A percentile compares a stretch with the other conserved stretches of the same genome.
These are phyloP conservation scores for Phytophthora capsici DNA, from an alignment of 352 stramenopile genomes.

Conservation along the genomic window DNA sequence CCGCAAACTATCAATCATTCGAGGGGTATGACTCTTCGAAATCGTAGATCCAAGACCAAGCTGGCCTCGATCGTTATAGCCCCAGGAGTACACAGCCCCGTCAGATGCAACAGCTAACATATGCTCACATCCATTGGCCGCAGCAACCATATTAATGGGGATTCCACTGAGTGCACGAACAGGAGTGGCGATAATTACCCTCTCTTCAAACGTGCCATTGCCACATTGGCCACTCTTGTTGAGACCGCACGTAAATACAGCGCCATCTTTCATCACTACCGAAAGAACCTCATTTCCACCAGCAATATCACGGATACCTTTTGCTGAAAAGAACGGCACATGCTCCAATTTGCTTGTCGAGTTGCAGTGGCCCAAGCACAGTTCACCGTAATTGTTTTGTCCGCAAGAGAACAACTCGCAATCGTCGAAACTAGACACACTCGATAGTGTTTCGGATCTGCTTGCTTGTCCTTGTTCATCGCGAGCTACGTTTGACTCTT, in stretches of 20 bases:
- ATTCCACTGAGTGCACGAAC: constrained; percentile 74
- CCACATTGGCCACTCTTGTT: constrained; percentile 91
- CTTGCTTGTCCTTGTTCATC: constrained; percentile 14
- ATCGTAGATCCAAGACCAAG: constrained; percentile 85
- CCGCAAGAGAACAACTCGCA: constrained; percentile 89
- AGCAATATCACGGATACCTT: constrained; percentile 71
- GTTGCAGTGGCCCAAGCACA: constrained; percentile 88
- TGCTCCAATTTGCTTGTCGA: constrained; percentile 88
- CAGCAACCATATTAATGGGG: constrained; percentile 72
- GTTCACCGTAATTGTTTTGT: constrained; percentile 91
- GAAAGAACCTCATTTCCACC: constrained; percentile 88
- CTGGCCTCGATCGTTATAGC: constrained; percentile 88
- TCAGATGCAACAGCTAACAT: constrained; percentile 86
- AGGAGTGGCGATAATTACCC: constrained; percentile 75
- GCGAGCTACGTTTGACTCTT: constrained; percentile 6
- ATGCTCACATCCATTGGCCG: constrained; percentile 87
- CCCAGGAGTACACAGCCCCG: constrained; percentile 85
- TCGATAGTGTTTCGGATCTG: constrained; percentile 10
- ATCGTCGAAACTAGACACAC: constrained; percentile 66
- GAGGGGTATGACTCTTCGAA: constrained; percentile 86
- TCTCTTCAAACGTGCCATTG: constrained; percentile 89
- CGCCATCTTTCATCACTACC: constrained; percentile 86
- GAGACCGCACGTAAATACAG: constrained; percentile 81
- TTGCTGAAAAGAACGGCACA: constrained; percentile 84
- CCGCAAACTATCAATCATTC: constrained; percentile 80